Conservation (phyloP, 805 yeast genomes). For the Metschnikowia shivogae region DNA sequence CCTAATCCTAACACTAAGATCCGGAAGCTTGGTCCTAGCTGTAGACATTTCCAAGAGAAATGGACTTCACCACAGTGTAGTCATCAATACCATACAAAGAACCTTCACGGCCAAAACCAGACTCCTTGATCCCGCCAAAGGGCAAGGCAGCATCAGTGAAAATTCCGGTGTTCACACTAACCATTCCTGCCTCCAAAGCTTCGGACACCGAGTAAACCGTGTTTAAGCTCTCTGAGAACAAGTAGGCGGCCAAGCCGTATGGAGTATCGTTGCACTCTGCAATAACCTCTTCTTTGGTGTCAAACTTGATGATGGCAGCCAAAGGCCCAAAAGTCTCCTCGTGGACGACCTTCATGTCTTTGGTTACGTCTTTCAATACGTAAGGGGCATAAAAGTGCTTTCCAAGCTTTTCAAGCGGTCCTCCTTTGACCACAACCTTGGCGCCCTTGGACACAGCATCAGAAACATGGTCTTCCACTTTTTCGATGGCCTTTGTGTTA, state of each 20-base stretch:
- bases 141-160: constrained; percentile 56
- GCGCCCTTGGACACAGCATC: constrained; percentile 59
- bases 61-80: constrained; percentile 49
- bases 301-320: constrained; percentile 53
- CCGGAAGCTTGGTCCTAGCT: neutral
- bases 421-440: constrained; percentile 47
- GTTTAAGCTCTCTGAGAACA: constrained; percentile 50
- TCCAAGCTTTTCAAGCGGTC: constrained; percentile 47
- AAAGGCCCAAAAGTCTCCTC: constrained; percentile 69
- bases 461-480: constrained; percentile 50
- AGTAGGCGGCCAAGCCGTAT: constrained; percentile 57
- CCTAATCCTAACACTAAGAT: too few relatives aligned
- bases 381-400: constrained; percentile 53
- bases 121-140: constrained; percentile 58
- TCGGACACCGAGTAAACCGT: constrained; percentile 51
- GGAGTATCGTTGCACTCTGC: constrained; percentile 50
- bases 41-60: constrained; percentile 44
- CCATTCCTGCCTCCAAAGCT: constrained; percentile 62
- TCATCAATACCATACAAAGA: constrained; percentile 60
- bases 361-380: constrained; percentile 48
- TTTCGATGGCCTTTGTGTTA: constrained; percentile 45
- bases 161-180: constrained; percentile 55
- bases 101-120: constrained; percentile 72
- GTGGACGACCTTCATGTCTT: constrained; percentile 44
- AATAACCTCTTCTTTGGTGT: constrained; percentile 51